Percentiles rank a stretch among this genome's conserved stretches.
Conservation (phyloP, 2,329 filamentous ascomycete species). For the Paecilomyces dactylethromorphus region DNA sequence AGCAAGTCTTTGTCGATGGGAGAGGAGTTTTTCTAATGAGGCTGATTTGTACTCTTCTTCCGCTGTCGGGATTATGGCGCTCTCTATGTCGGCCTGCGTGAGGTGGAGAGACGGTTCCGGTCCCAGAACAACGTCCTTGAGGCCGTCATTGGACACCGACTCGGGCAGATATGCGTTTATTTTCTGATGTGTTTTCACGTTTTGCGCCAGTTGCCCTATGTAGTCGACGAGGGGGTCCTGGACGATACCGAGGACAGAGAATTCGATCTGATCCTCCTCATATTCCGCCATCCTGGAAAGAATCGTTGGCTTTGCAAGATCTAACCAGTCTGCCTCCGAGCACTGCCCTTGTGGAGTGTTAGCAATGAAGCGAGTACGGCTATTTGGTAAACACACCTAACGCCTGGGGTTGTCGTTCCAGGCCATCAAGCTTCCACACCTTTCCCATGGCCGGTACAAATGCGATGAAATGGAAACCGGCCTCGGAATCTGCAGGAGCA, state of each 20-base stretch:
- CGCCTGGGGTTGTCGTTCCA: slow-evolving; percentile 63
- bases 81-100: slow-evolving; percentile 25
- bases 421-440: slow-evolving; percentile 85
- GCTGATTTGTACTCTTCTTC: slow-evolving; percentile 16
- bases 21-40: slow-evolving; percentile 23
- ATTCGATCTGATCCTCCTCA: slow-evolving; percentile 61
- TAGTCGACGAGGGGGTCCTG: slow-evolving; percentile 55
- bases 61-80: slow-evolving; percentile 18
- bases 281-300: slow-evolving; percentile 61
- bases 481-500: slow-evolving; percentile 47
- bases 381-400: slow-evolving; percentile 41
- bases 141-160: slow-evolving; percentile 1
- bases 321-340: slow-evolving; percentile 57
- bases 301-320: slow-evolving; percentile 58
- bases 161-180: slow-evolving; percentile 25
- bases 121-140: slow-evolving; percentile 20
- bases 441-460: slow-evolving; percentile 70
- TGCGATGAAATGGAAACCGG: slow-evolving; percentile 79
- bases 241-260: slow-evolving; percentile 70
- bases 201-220: slow-evolving; percentile 35
- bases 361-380: slow-evolving; percentile 6
- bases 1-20: slow-evolving; percentile 20
- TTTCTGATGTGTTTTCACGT: slow-evolving; percentile 38
- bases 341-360: slow-evolving; percentile 29
- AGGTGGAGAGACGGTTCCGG: slow-evolving; percentile 32